phyloP scores from a whole-genome alignment of 108 stramenopile species.

The Heterococcus sp. region DNA sequence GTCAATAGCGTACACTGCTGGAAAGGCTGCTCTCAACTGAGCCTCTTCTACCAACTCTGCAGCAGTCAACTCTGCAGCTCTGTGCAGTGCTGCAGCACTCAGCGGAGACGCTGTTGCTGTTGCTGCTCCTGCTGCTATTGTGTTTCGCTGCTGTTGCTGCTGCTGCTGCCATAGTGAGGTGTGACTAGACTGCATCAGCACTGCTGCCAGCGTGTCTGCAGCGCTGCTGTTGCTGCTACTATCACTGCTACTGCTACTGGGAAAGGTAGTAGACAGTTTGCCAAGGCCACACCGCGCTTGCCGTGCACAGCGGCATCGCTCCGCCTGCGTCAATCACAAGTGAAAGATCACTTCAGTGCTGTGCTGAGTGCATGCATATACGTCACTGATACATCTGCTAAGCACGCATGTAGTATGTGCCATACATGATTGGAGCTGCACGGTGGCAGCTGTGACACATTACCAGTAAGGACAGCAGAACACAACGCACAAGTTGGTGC shows the following conservation, averaged over 20 bases:
- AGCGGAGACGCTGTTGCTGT: background rate
- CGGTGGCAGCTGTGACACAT: too few species aligned
- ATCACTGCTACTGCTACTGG: too few species aligned
- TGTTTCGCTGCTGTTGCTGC: background rate
- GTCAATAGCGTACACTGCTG: constrained; percentile 13
- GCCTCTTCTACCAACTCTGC: constrained; percentile 31
- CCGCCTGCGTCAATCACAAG: too few species aligned
- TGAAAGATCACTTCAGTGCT: too few species aligned
- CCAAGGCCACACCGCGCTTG: background rate
- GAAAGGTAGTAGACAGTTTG: too few species aligned
- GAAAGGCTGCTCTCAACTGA: constrained; percentile 1
- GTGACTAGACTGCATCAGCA: background rate
- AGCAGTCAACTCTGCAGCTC: background rate
- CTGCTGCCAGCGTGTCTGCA: background rate
- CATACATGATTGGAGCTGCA: too few species aligned
- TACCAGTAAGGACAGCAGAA: too few species aligned
- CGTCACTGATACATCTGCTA: too few species aligned
- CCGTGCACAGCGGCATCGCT: background rate
- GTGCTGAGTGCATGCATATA: too few species aligned
- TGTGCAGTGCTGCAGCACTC: background rate
- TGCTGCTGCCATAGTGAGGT: too few species aligned
- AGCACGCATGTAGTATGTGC: too few species aligned
- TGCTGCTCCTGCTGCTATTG: background rate
- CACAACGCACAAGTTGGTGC: too few species aligned
- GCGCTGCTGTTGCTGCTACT: background rate